Conservation (phyloP, 805 yeast genomes). For the Metschnikowia gruessii region DNA sequence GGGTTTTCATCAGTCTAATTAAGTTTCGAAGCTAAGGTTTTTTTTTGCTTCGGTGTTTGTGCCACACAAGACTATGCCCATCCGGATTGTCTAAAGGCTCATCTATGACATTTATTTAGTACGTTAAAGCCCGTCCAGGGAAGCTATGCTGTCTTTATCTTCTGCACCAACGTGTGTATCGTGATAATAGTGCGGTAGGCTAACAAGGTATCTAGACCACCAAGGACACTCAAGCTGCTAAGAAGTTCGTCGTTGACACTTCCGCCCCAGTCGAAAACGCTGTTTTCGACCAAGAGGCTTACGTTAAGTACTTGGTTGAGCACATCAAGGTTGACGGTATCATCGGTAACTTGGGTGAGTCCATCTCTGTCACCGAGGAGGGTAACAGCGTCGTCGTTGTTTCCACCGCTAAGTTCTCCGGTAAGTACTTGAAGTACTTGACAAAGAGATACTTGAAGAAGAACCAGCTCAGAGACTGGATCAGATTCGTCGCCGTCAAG, state of each 20-base stretch:
- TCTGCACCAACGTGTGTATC: conserved; percentile 19
- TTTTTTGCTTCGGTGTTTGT: conserved; percentile 1
- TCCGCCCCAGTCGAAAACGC: conserved; percentile 97
- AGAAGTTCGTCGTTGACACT: conserved; percentile 92
- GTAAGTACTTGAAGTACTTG: conserved; percentile 99
- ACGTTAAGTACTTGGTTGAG: conserved; percentile 97
- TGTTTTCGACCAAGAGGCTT: conserved; percentile 95
- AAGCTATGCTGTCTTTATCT: conserved; percentile 47
- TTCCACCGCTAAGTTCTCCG: conserved; percentile 94
- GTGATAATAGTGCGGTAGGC: conserved; percentile 67
- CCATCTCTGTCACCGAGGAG: conserved; percentile 81
- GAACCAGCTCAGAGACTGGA: conserved; percentile 99
- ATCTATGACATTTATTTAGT: conserved; percentile 13
- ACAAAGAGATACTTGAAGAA: conserved; percentile 99
- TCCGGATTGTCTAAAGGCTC: conserved; percentile 9
- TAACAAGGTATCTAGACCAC: conserved; percentile 65
- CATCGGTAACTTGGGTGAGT: conserved; percentile 95
- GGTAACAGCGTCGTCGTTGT: conserved; percentile 88
- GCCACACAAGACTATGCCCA: conserved; percentile 9
- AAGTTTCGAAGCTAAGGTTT: conserved; percentile 1
- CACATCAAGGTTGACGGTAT: conserved; percentile 98
- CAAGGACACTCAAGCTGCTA: conserved; percentile 67
- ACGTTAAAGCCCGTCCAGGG: conserved; percentile 41
- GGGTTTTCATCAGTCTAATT: conserved; percentile 25
- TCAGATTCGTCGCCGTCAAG: conserved; percentile 95